phyloP scores from a whole-genome alignment of 441 rosid genomes.

The Biscutella laevigata region DNA sequence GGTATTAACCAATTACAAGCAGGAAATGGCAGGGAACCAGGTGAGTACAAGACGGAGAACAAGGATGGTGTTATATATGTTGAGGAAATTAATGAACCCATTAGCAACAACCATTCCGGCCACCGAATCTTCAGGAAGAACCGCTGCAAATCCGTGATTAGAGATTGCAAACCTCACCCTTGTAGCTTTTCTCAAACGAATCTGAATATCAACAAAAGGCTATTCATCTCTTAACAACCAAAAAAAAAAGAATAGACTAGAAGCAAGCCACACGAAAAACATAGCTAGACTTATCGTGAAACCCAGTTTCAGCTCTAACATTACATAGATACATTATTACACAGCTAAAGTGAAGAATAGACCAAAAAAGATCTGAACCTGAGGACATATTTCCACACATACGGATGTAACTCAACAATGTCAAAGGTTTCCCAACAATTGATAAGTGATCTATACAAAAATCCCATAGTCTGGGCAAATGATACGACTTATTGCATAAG shows the following conservation, averaged over 20 bases:
- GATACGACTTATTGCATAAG: neutral
- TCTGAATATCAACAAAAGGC: constrained; percentile 25
- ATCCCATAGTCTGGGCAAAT: neutral
- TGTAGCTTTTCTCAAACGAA: constrained; percentile 32
- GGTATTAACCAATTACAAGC: neutral
- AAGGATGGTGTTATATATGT: constrained; percentile 69
- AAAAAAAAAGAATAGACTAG: too few relatives aligned
- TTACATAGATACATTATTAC: neutral
- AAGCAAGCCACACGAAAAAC: neutral
- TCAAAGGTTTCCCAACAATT: neutral
- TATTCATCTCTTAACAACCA: neutral
- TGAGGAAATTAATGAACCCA: constrained; percentile 66
- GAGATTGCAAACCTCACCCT: constrained; percentile 30
- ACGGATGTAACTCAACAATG: neutral
- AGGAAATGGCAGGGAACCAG: constrained; percentile 80
- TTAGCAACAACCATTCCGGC: constrained; percentile 81
- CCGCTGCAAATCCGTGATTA: constrained; percentile 64
- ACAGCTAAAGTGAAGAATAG: neutral
- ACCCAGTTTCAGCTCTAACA: neutral
- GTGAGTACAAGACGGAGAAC: constrained; percentile 78
- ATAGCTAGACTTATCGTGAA: neutral
- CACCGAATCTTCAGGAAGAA: constrained; percentile 78
- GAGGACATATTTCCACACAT: neutral
- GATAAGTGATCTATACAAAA: neutral
- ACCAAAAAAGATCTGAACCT: neutral